Percentiles rank a stretch among this genome's conserved stretches.
Evolutionary conservation across 805 yeast species (phyloP).

Genomic region (Candida methanosorbosa): DNA sequence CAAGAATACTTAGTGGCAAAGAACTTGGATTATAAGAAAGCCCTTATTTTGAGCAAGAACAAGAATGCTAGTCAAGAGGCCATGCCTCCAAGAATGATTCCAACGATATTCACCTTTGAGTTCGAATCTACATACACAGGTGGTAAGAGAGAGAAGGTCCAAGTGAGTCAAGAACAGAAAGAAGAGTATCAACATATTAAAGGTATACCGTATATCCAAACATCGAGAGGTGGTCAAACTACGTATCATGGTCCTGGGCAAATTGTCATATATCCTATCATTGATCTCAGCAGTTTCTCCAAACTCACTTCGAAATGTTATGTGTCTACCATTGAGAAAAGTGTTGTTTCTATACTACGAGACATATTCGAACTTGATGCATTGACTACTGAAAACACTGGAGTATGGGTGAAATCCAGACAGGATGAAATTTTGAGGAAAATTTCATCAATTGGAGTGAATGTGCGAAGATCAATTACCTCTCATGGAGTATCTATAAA

Average conservation of each 20-base stretch:
- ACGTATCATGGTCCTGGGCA: conserved; percentile 98
- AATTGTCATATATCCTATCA: conserved; percentile 71
- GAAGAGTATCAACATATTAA: conserved; percentile 19
- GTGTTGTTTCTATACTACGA: conserved; percentile 19
- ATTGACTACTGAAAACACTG: conserved; percentile 62
- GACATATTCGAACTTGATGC: conserved; percentile 31
- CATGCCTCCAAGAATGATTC: conserved; percentile 39
- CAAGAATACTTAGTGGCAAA: conserved; percentile 51
- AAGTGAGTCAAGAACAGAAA: conserved; percentile 23
- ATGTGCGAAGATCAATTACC: conserved; percentile 74
- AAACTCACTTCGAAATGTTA: conserved; percentile 43
- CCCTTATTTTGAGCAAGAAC: conserved; percentile 13
- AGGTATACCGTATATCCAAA: conserved; percentile 62
- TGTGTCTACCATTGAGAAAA: conserved; percentile 36
- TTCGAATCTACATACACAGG: conserved; percentile 85
- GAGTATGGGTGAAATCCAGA: conserved; percentile 64
- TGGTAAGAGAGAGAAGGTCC: conserved; percentile 71
- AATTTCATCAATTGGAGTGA: conserved; percentile 86
- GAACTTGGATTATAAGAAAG: conserved; percentile 43
- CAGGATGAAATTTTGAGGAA: conserved; percentile 33
- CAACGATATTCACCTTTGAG: conserved; percentile 73
- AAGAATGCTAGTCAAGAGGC: conserved; percentile 5
- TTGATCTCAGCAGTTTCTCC: conserved; percentile 57
- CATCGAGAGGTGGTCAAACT: conserved; percentile 89
- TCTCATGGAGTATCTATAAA: conserved; percentile 88